Percentiles rank a stretch among this genome's conserved stretches.
These are phyloP conservation scores for Claviceps pusilla DNA, from an alignment of 2,329 filamentous ascomycete species.

Conservation along the genomic window DNA sequence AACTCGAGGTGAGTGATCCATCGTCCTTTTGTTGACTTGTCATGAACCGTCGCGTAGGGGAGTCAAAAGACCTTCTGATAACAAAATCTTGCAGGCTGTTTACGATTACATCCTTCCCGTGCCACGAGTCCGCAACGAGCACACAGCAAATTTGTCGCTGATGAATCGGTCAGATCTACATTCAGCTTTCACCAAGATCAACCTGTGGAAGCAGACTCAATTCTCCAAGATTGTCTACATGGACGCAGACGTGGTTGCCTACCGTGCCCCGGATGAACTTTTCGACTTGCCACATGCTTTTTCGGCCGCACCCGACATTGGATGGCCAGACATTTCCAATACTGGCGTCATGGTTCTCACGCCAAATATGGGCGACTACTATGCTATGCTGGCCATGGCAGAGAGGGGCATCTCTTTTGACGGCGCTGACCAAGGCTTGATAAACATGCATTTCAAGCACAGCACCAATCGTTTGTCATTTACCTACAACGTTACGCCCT, in stretches of 20 bases:
- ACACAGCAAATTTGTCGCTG: conserved; percentile 68
- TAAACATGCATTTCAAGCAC: conserved; percentile 86
- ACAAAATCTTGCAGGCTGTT: conserved; percentile 40
- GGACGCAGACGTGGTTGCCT: conserved; percentile 83
- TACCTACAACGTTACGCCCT: conserved; percentile 93
- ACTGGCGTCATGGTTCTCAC: conserved; percentile 88
- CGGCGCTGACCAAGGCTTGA: conserved; percentile 84
- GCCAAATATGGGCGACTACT: conserved; percentile 77
- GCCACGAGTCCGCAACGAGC: conserved; percentile 59
- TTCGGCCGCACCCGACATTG: conserved; percentile 76
- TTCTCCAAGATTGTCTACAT: conserved; percentile 90
- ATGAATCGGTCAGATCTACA: conserved; percentile 86
- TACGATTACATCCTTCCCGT: conserved; percentile 87
- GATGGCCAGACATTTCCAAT: conserved; percentile 97
- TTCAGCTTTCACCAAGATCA: conserved; percentile 91
- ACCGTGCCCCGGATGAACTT: conserved; percentile 83
- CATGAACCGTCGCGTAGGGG: neutral
- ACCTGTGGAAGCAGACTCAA: conserved; percentile 79
- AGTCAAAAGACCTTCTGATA: neutral
- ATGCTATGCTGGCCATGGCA: conserved; percentile 70
- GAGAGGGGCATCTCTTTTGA: conserved; percentile 85
- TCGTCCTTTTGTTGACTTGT: neutral
- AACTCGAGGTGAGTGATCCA: conserved; percentile 51
- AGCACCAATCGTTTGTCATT: conserved; percentile 82
- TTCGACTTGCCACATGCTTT: conserved; percentile 50